A percentile compares a stretch with the other conserved stretches of the same genome.
These are phyloP conservation scores for Nannochloris sp. DNA, from an alignment of 139 green algal species.

Conservation along the genomic window DNA sequence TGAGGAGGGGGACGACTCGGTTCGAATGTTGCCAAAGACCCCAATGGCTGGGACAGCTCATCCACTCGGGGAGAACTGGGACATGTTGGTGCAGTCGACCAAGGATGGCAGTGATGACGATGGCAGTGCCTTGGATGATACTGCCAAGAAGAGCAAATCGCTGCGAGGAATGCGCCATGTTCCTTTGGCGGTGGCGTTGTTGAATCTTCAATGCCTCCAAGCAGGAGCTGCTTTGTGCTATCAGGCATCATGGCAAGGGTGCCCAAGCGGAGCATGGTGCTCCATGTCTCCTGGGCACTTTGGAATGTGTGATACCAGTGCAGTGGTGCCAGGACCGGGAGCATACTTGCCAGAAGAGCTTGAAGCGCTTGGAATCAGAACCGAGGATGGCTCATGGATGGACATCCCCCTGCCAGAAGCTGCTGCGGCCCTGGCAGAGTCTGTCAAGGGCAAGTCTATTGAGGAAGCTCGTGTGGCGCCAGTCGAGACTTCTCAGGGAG, in stretches of 20 bases:
- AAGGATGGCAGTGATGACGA: no score
- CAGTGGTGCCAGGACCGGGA: conserved; percentile 15
- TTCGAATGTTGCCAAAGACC: no score
- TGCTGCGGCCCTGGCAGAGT: conserved; percentile 13
- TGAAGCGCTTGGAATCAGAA: conserved; percentile 16
- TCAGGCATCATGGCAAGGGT: conserved; percentile 16
- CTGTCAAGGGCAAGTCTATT: background rate
- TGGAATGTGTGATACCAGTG: conserved; percentile 3
- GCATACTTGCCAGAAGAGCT: conserved; percentile 23
- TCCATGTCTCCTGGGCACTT: conserved; percentile 1
- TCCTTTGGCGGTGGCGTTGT: conserved; percentile 11
- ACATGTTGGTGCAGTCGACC: no score
- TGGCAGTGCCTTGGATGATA: no score
- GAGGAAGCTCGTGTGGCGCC: background rate
- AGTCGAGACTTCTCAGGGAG: background rate
- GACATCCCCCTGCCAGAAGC: background rate
- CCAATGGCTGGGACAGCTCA: no score
- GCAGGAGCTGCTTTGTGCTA: background rate
- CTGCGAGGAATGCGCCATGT: background rate
- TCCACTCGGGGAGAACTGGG: no score
- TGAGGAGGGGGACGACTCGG: no score
- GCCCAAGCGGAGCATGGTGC: conserved; percentile 14
- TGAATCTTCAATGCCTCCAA: conserved; percentile 16
- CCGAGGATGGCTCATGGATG: background rate
- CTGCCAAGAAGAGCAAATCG: no score